Evolutionary conservation across 768 basidiomycete genomes (phyloP).

Genomic region (Mycena latifolia): DNA sequence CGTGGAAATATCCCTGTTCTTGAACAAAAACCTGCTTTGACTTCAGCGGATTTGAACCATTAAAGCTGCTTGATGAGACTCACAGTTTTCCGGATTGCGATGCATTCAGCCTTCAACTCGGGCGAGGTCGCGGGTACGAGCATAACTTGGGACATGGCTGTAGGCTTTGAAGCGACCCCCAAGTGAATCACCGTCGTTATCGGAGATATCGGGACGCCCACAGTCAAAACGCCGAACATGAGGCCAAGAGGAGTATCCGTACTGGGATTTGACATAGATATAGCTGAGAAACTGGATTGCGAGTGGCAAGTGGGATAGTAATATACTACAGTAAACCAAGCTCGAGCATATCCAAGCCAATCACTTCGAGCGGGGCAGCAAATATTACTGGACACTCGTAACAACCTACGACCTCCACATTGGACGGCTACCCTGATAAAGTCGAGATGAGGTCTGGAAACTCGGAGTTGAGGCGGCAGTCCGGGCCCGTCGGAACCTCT

Average conservation of each 20-base stretch:
- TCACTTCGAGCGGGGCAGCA: too few species aligned
- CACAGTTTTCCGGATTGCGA: slow-evolving; percentile 5
- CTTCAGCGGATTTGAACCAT: background rate
- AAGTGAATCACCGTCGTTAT: background rate
- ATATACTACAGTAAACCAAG: too few species aligned
- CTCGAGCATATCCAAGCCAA: too few species aligned
- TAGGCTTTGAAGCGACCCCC: too few species aligned
- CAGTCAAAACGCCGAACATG: too few species aligned
- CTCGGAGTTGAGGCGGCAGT: background rate
- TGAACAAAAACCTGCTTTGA: slow-evolving; percentile 2
- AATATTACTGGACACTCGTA: too few species aligned
- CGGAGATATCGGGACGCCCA: background rate
- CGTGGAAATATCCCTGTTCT: slow-evolving; percentile 9
- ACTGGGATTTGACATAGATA: too few species aligned
- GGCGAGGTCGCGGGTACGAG: slow-evolving; percentile 7
- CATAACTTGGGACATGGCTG: background rate
- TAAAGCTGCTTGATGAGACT: background rate
- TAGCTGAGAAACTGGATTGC: too few species aligned
- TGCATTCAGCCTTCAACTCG: slow-evolving; percentile 3
- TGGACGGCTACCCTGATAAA: too few species aligned
- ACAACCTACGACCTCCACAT: too few species aligned
- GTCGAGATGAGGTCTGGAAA: background rate
- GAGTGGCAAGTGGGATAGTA: too few species aligned
- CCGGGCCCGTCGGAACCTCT: background rate
- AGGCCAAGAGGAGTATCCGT: too few species aligned